Evolutionary conservation across 2,329 filamentous ascomycete genomes (phyloP), one percentile per base, ranked within the genome.

Genomic region (Aspergillus felis): DNA sequence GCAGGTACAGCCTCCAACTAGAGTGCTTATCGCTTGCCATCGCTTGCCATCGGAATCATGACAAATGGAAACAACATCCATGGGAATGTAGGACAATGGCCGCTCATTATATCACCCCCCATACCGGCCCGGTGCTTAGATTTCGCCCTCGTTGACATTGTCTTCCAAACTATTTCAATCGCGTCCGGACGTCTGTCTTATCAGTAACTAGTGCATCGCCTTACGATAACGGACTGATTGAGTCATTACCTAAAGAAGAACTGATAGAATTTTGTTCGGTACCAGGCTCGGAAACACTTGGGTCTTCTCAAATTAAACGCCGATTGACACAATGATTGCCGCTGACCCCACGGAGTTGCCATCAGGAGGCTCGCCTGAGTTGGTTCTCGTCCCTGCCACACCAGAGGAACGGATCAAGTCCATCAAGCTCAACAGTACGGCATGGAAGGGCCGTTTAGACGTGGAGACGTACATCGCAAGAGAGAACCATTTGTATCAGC

Each of bases 371-470:
- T 82, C 82, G 2, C 73, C 82, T 1, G 74, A 81, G 35, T 71
- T 87, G 27, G 71, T 74, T 47, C 76, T 87, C 29, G 81, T 81
- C 25, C 77, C 81, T 28, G 82, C 84, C 2, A 85, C 82, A 1
- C 73, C 76, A 20, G 74, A 78, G 48, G 84, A 87, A 68, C 78
- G 79, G 52, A 67, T 80, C 53, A 76, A 78, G 42, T 81, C 81
- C 53, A 79, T 80, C 63, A 78, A 75, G 38, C 73, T 81, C 53
- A 87, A 87, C 66, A 82, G 79, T 55, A 67, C 70, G 1, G 79
- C 81, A 64, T 88, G 85, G 85, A 77, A 79, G 54, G 85, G 85
- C 3, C 77, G 79, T 0, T 71, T 88, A 22, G 75, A 78, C 12
- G 59, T 82, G 2, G 76, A 83, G 27, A 76, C 81, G 46, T 88